Evolutionary conservation across 805 yeast genomes (phyloP), one percentile per base, ranked within the genome.

Genomic region (Kluyveromyces starmeri): DNA sequence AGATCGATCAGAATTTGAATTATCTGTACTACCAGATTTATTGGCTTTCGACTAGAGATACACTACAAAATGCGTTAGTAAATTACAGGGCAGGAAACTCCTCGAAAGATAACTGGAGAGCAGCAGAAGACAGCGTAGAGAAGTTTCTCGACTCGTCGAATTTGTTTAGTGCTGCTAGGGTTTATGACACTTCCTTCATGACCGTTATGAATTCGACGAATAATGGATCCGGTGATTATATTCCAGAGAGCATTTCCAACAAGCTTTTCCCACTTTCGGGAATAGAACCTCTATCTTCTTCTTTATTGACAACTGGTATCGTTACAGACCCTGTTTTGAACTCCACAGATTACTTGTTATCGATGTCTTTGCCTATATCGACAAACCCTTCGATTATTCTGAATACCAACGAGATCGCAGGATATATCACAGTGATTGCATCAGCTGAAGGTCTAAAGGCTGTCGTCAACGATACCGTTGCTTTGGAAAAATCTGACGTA

Each of bases 341-440:
- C 44, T 50, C 53, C 24, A 45, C 63, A 1, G 39, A 65, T 2
- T 78, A 70, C 46, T 69, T 75, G 44, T 62, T 83, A 68, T 83
- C 95, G 1, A 61, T 86, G 58, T 81, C 95, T 0, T 45, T 84
- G 4, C 92, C 95, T 0, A 70, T 86, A 3, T 78, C 68, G 46
- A 71, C 84, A 12, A 79, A 81, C 44, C 67, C 78, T n/a, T 78
- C 94, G 2, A 78, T 83, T 15, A 58, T 78, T 27, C 58, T 78
- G 15, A 59, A 67, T n/a, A 62, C 67, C 11, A 75, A 80, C 4
- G 66, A 70, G 15, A 62, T 83, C 5, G 69, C 77, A 2, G 95
- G 95, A 0, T 86, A 75, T 53, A 46, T 85, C 26, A 71, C 92
- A 0, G 71, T 83, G 11, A 56, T 72, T 1, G 57, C 73, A 56